Conservation (phyloP, 495 filamentous ascomycete species). For the Xylaria longipes region DNA sequence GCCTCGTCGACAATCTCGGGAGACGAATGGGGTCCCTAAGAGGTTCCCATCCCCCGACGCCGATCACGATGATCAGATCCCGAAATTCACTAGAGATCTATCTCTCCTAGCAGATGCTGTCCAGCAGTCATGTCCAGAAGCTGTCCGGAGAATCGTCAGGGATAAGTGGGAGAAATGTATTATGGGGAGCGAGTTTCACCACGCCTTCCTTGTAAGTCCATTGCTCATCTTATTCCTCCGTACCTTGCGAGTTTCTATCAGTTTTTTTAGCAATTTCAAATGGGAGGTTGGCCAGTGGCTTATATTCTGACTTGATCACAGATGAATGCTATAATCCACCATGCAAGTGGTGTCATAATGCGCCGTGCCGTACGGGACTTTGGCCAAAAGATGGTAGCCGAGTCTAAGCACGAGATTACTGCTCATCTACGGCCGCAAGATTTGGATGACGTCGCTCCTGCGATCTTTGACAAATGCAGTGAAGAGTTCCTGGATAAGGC, state of each 20-base stretch:
- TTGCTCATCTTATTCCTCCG: neutral
- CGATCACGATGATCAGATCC: constrained; percentile 44
- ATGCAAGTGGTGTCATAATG: constrained; percentile 44
- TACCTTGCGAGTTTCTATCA: neutral
- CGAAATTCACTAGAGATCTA: constrained; percentile 50
- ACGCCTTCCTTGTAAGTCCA: constrained; percentile 55
- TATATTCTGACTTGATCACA: constrained; percentile 29
- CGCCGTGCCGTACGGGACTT: constrained; percentile 52
- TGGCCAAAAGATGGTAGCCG: constrained; percentile 51
- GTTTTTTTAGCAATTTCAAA: neutral
- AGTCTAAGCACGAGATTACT: constrained; percentile 49
- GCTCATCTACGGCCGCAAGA: constrained; percentile 42
- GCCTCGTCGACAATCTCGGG: neutral
- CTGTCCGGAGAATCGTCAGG: constrained; percentile 51
- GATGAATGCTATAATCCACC: constrained; percentile 56
- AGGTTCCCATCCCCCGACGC: constrained; percentile 50
- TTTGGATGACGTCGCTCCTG: constrained; percentile 48
- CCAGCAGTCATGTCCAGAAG: constrained; percentile 50
- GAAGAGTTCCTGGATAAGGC: constrained; percentile 55
- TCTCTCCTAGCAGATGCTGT: constrained; percentile 51
- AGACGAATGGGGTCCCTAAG: neutral
- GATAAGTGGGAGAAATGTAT: constrained; percentile 58
- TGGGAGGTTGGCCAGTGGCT: neutral
- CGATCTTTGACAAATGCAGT: constrained; percentile 50
- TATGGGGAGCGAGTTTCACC: constrained; percentile 59